A percentile compares a stretch with the other conserved stretches of the same genome.
These are phyloP conservation scores for Cochlearia excelsa DNA, from an alignment of 345 rosid species.

Conservation along the genomic window DNA sequence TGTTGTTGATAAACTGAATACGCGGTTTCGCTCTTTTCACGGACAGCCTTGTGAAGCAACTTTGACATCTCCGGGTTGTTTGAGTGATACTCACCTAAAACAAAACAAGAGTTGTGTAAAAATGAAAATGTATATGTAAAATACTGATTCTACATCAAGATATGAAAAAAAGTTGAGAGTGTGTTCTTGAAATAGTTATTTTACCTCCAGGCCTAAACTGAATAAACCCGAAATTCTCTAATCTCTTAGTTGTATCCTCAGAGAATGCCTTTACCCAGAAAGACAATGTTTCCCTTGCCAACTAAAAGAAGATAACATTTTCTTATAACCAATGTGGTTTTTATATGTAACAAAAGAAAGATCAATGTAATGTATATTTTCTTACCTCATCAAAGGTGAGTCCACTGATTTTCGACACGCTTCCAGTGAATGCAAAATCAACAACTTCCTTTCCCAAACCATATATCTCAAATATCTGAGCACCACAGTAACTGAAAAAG, in stretches of 20 bases:
- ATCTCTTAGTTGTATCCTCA: slow-evolving; percentile 91
- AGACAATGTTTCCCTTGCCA: slow-evolving; percentile 92
- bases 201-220: slow-evolving; percentile 96
- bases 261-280: slow-evolving; percentile 99
- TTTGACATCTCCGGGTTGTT: slow-evolving; percentile 99
- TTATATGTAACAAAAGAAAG: neutral
- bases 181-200: neutral
- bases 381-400: slow-evolving; percentile 88
- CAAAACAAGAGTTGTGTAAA: slow-evolving; percentile 2
- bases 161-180: neutral
- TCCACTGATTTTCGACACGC: slow-evolving; percentile 84
- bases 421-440: slow-evolving; percentile 82
- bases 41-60: slow-evolving; percentile 96
- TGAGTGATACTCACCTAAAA: slow-evolving; percentile 90
- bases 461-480: slow-evolving; percentile 97
- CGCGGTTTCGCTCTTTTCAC: slow-evolving; percentile 91
- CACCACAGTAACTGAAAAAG: slow-evolving; percentile 87
- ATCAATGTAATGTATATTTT: neutral
- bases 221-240: slow-evolving; percentile 94
- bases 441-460: slow-evolving; percentile 87
- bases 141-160: neutral
- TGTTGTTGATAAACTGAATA: slow-evolving; percentile 93
- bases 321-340: slow-evolving; percentile 12
- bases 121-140: slow-evolving; percentile 7
- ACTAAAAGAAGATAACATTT: slow-evolving; percentile 42